phyloP scores from a whole-genome alignment of 2,329 filamentous ascomycete genomes.

The Xylariaceae sp. region DNA sequence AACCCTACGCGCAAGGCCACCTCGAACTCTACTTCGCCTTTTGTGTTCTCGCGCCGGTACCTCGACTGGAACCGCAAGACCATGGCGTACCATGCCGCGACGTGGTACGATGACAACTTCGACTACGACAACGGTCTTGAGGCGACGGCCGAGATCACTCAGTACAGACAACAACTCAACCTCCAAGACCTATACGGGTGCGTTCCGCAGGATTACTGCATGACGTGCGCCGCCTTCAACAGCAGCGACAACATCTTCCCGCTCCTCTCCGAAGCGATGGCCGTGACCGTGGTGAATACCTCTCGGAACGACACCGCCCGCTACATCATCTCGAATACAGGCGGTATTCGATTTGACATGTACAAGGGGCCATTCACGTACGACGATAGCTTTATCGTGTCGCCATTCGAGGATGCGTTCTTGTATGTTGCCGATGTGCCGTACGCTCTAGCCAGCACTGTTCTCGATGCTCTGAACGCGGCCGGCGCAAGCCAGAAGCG shows the following conservation, averaged over 20 bases:
- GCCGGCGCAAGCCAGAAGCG: conserved; percentile 31
- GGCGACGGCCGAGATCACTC: conserved; percentile 46
- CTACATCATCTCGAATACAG: conserved; percentile 57
- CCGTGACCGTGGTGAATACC: conserved; percentile 47
- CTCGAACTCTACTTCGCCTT: conserved; percentile 32
- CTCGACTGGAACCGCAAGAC: conserved; percentile 66
- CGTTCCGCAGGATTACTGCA: conserved; percentile 55
- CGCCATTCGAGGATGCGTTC: conserved; percentile 50
- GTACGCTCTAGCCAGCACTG: conserved; percentile 37
- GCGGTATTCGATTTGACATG: conserved; percentile 57
- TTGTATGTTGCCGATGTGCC: conserved; percentile 50
- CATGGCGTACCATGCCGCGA: conserved; percentile 58
- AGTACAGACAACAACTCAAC: conserved; percentile 47
- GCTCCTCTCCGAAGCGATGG: conserved; percentile 46
- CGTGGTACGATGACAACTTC: conserved; percentile 42
- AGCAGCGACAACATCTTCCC: conserved; percentile 51
- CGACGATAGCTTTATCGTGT: conserved; percentile 49
- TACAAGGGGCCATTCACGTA: conserved; percentile 59
- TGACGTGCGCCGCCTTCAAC: conserved; percentile 49
- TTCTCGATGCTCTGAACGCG: conserved; percentile 39
- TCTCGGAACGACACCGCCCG: conserved; percentile 46
- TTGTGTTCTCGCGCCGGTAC: conserved; percentile 54
- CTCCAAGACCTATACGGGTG: conserved; percentile 56
- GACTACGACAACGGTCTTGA: conserved; percentile 43
- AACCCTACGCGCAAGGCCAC: conserved; percentile 37